Conservation (phyloP, 1,139 yeast species). For the Taiozyma sp. region DNA sequence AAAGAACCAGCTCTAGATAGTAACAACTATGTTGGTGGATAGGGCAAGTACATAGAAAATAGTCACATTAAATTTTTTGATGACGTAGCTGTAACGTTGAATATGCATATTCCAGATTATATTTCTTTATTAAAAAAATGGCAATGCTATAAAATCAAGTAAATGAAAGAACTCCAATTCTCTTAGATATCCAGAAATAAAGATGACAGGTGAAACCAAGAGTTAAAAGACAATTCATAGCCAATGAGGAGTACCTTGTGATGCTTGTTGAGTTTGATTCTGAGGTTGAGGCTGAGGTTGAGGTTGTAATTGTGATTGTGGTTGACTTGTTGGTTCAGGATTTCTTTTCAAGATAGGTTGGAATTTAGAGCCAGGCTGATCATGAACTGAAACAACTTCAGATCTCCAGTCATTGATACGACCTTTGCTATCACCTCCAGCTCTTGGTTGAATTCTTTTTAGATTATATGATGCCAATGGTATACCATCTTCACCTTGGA, state of each 20-base stretch:
- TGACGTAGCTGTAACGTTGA: too few species aligned
- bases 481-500: neutral
- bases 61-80: too few species aligned
- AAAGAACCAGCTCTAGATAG: neutral
- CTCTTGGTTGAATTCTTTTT: neutral
- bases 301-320: neutral
- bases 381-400: neutral
- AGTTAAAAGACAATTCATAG: neutral
- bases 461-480: slow-evolving; percentile 1
- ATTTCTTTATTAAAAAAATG: neutral
- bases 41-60: too few species aligned
- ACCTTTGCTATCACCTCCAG: neutral
- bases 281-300: slow-evolving; percentile 3
- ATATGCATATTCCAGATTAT: neutral
- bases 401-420: neutral
- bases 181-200: neutral
- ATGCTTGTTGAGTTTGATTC: slow-evolving; percentile 6
- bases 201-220: neutral
- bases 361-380: slow-evolving; percentile 7
- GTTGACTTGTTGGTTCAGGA: slow-evolving; percentile 15
- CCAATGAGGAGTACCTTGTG: slow-evolving; percentile 8
- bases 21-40: too few species aligned
- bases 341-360: neutral
- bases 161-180: neutral
- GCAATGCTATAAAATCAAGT: neutral